A percentile compares a stretch with the other conserved stretches of the same genome.
Conservation (phyloP, 2,329 filamentous ascomycete genomes). For the Colletotrichum scovillei region DNA sequence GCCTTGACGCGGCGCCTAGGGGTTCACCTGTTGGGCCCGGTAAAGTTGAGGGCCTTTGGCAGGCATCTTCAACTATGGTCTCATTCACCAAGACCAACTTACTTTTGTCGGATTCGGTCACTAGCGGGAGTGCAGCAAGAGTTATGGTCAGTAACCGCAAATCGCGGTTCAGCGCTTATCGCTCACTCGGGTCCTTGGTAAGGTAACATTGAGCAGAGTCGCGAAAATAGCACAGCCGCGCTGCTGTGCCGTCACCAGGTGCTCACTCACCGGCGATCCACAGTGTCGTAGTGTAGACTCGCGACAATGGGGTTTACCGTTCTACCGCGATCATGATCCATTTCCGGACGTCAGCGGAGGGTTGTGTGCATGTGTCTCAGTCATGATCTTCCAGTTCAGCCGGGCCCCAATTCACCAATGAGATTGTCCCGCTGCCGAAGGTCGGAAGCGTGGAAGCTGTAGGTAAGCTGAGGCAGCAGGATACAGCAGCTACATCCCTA, state of each 20-base stretch:
- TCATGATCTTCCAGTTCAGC: background rate
- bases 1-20: no score
- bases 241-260: slow-evolving; percentile 7
- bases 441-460: background rate
- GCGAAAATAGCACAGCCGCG: slow-evolving; percentile 9
- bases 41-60: no score
- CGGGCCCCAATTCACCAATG: background rate
- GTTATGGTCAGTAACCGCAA: background rate
- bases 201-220: background rate
- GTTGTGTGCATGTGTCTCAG: background rate
- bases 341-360: background rate
- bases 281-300: background rate
- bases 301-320: background rate
- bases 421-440: background rate
- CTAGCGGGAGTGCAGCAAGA: no score
- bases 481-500: background rate
- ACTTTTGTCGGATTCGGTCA: background rate
- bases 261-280: background rate
- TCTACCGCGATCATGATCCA: background rate
- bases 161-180: background rate
- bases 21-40: no score
- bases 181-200: background rate
- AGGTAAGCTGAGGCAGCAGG: background rate
- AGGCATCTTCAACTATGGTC: background rate
- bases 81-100: background rate